Evolutionary conservation across 106 monocot species (phyloP).

Genomic region (Gastrodia elata): DNA sequence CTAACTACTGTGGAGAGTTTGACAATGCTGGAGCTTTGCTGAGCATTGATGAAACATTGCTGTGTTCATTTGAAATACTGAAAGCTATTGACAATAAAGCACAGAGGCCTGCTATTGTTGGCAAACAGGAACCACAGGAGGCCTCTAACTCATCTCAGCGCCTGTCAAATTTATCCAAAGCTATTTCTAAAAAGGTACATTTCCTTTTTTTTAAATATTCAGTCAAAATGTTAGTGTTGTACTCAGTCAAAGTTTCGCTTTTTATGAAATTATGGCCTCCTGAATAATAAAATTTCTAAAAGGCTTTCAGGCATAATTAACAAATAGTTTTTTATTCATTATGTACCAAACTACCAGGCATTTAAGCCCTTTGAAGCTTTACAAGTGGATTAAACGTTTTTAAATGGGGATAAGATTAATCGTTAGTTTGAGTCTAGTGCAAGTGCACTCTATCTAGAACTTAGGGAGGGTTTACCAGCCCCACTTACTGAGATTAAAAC

Average conservation of each 20-base stretch:
- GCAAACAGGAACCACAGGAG: neutral
- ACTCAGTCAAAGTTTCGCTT: neutral
- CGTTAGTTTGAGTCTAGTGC: too few species aligned
- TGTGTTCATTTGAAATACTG: slow-evolving; percentile 67
- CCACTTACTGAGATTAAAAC: too few species aligned
- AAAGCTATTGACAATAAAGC: slow-evolving; percentile 37
- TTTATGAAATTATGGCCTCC: neutral
- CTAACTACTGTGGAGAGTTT: slow-evolving; percentile 73
- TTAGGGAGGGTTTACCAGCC: too few species aligned
- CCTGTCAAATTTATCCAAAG: slow-evolving; percentile 8
- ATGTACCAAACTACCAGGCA: too few species aligned
- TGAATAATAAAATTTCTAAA: neutral
- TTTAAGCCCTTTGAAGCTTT: too few species aligned
- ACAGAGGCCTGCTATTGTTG: neutral
- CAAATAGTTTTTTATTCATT: neutral
- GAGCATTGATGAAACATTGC: slow-evolving; percentile 43
- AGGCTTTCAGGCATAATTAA: neutral
- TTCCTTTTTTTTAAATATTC: neutral
- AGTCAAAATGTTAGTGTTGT: neutral
- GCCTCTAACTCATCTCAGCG: slow-evolving; percentile 3
- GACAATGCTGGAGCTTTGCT: slow-evolving; percentile 66
- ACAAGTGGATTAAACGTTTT: too few species aligned
- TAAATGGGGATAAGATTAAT: too few species aligned
- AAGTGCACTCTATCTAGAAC: too few species aligned
- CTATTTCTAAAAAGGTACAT: slow-evolving; percentile 37